These are phyloP conservation scores for Xanthoconium purpureum DNA, from an alignment of 768 basidiomycete genomes.

Conservation along the genomic window DNA sequence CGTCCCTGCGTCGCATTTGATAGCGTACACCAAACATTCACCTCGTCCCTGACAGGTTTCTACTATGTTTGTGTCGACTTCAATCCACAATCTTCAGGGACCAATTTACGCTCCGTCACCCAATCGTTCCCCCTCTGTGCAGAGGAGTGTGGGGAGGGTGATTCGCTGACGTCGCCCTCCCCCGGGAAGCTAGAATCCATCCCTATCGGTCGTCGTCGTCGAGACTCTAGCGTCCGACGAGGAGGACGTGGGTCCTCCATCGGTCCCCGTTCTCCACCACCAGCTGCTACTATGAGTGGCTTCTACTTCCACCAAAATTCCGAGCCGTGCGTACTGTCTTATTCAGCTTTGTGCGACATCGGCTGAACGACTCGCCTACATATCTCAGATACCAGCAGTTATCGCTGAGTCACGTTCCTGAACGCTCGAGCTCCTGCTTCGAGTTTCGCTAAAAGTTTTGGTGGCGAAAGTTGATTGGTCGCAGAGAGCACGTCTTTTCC, in stretches of 20 bases:
- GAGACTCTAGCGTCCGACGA: constrained; percentile 48
- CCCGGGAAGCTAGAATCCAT: constrained; percentile 37
- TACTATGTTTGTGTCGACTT: constrained; percentile 96
- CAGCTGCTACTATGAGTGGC: constrained; percentile 76
- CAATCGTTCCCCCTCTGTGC: constrained; percentile 35
- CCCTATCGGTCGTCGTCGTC: constrained; percentile 34
- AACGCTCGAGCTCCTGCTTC: constrained; percentile 70
- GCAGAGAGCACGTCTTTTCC: background rate
- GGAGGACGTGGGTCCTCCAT: constrained; percentile 46
- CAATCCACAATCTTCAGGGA: constrained; percentile 54
- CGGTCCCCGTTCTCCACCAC: constrained; percentile 44
- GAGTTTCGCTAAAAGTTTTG: constrained; percentile 68
- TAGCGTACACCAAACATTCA: constrained; percentile 17
- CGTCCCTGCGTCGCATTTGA: background rate
- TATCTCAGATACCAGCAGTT: constrained; percentile 79
- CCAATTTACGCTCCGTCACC: constrained; percentile 32
- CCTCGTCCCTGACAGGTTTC: constrained; percentile 55
- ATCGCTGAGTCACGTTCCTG: constrained; percentile 74
- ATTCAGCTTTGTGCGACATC: background rate
- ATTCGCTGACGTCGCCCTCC: constrained; percentile 30
- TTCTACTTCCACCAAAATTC: constrained; percentile 95
- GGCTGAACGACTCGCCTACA: constrained; percentile 5
- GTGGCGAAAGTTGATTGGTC: constrained; percentile 1
- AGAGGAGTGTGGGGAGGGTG: constrained; percentile 26
- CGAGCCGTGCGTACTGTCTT: constrained; percentile 67